Evolutionary conservation across 495 filamentous ascomycete genomes (phyloP), one percentile per base, ranked within the genome.

Genomic region (Ascodesmis nigricans): DNA sequence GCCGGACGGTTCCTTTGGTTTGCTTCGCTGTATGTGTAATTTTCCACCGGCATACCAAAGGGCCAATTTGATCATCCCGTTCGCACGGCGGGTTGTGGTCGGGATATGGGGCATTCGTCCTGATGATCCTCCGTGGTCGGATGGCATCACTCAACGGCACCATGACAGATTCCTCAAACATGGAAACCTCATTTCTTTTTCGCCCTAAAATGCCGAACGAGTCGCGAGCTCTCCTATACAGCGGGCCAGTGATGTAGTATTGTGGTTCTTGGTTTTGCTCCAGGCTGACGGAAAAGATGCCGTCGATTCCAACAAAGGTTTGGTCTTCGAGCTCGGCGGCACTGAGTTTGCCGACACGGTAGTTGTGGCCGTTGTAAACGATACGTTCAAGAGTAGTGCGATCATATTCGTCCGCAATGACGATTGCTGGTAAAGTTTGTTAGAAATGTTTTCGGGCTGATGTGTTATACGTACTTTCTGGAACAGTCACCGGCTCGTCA

Each of bases 41-140:
- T 37, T 5, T n/a, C 34, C 34, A 36, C 7, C 34, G 21, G 22
- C 34, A 36, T 1, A 36, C 22, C 4, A 36, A n/a, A 5, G 6
- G 6, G 28, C 28, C 7, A 15, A 6, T 31, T 11, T 15, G 21
- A 8, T 29, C 21, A 14, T 15, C 13, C 7, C 24, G 11, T 9
- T 31, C 14, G 0, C 21, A 6, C 11, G 23, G 23, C 23, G 6
- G 6, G 23, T 25, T 25, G 21, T 11, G 28, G 7, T 30, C 16
- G 4, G 49, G 49, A 22, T 41, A 52, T 25, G 31, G 23, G 26
- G 48, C 48, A 23, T 52, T 52, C 7, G 49, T 52, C 18, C 47
- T 17, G 22, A 52, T 48, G n/a, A 52, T 26, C 21, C 40, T 40
- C 18, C 47, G 36, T 21, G 33, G 25, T 28, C 29, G 38, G 4